Evolutionary conservation across 306 rosid species (phyloP), one percentile per base, ranked within the genome.

Genomic region (Quercus glauca): DNA sequence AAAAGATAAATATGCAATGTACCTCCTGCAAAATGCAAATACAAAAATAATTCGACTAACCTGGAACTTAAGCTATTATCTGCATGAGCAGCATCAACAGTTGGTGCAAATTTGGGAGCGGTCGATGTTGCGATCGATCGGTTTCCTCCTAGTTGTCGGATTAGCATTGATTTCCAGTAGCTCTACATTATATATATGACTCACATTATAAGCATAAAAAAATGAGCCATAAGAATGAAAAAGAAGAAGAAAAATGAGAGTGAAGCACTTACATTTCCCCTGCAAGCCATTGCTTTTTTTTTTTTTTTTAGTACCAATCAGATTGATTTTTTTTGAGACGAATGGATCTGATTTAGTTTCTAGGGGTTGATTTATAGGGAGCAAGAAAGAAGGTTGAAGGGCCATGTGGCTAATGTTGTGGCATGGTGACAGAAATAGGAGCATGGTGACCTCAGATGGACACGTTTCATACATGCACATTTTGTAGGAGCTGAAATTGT

Each of bases 81-180:
- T 37, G 58, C 55, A 68, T 59, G 80, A 69, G 84, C 53, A 25
- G 63, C 51, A 35, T 53, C 67, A 3, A 69, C 9, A 0, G 79
- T 51, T 5, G 79, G 45, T 31, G 84, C 18, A 60, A 71, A 33
- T 57, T 74, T 78, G 33, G 83, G 49, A 31, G 68, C 15, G 8
- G 78, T 52, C 1, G 86, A 74, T 18, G 86, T 69, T 52, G 80
- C 81, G 29, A 79, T 70, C 19, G 81, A 12, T 21, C 77, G 61
- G 37, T 55, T 61, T 55, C 63, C 76, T 61, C 74, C 80, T 74
- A 64, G 8, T 52, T 29, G 74, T 52, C 43, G 74, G 49, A 17
- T 51, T 73, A 79, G 56, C 74, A 71, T 28, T 70, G 83, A 83
- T 69, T 77, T 83, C 71, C 73, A 76, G 65, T 23, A 52, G n/a